Evolutionary conservation across 768 basidiomycete species (phyloP).

Genomic region (Pleurotus tuber-regium): DNA sequence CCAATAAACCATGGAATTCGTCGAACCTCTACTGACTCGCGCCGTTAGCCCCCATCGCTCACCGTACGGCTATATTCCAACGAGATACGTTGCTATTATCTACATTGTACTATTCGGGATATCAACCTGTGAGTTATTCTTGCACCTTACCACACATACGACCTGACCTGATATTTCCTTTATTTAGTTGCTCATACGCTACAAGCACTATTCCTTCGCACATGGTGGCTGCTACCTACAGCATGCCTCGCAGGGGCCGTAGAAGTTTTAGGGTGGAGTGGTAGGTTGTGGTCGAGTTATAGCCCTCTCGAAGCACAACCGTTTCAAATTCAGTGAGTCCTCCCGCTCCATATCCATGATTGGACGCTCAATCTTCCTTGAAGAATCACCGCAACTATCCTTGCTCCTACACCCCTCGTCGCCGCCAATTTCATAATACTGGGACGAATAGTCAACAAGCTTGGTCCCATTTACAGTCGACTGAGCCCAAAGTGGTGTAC

Average conservation of each 20-base stretch:
- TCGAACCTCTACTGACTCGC: neutral
- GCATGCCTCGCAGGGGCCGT: conserved; percentile 42
- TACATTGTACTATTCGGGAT: conserved; percentile 37
- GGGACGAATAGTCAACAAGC: conserved; percentile 37
- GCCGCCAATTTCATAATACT: conserved; percentile 58
- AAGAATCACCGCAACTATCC: conserved; percentile 42
- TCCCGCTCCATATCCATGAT: neutral
- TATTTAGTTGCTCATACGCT: conserved; percentile 41
- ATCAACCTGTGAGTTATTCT: conserved; percentile 30
- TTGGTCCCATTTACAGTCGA: conserved; percentile 51
- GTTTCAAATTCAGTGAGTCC: conserved; percentile 40
- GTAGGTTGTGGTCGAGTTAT: conserved; percentile 48
- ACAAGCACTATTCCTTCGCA: conserved; percentile 40
- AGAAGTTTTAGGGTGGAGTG: conserved; percentile 57
- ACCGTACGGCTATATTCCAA: conserved; percentile 35
- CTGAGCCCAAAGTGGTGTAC: conserved; percentile 39
- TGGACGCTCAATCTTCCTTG: neutral
- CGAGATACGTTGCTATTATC: conserved; percentile 28
- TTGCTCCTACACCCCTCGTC: conserved; percentile 55
- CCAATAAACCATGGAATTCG: no score
- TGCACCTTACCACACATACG: neutral
- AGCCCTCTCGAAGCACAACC: conserved; percentile 21
- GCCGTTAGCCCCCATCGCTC: neutral
- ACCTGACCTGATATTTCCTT: neutral
- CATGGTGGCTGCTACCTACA: conserved; percentile 55